Evolutionary conservation across 495 filamentous ascomycete genomes (phyloP), one percentile per base, ranked within the genome.

Genomic region (Diplogelasinospora grovesii): DNA sequence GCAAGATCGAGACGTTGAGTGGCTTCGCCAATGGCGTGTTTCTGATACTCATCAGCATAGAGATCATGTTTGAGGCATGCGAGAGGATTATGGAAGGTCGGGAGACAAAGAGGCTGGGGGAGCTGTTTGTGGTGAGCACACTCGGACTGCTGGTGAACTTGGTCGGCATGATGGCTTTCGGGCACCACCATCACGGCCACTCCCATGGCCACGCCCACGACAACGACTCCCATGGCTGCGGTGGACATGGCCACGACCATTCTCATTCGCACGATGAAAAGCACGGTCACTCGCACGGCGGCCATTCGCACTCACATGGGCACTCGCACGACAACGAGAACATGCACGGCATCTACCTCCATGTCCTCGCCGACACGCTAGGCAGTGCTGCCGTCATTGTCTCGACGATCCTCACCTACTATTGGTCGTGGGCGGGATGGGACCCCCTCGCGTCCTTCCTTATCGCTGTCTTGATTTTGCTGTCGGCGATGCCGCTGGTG

Each of bases 271-370:
- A 81, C 50, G 56, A 66, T 15, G 82, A 87, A 51, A 52, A 59
- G 13, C 80, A 83, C 45, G 75, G 67, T 3, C 83, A 89, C 50
- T 65, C 74, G 34, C 57, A 53, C 18, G 58, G 70, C 49, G 46
- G 36, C 20, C 56, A 74, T 64, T 48, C 54, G 45, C 69, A 70
- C 34, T 52, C 44, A 5, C 63, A 72, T 34, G 34, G 60, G 16
- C 77, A 82, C 46, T 57, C 69, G 16, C 86, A 93, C 59, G 85
- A 85, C 39, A 95, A 93, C 57, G 93, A 99, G 52, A 99, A 99
- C 53, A 97, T 98, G 93, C 81, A 89, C 45, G 92, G 92, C n/a
- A 97, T 99, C 45, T 99, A 90, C 66, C 68, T 99, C 7, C 92
- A 99, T 53, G 85, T 99, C 39, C 70, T 97, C 3, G 93, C 90